phyloP scores from a whole-genome alignment of 495 filamentous ascomycete genomes.

The Daldinia bambusicola region DNA sequence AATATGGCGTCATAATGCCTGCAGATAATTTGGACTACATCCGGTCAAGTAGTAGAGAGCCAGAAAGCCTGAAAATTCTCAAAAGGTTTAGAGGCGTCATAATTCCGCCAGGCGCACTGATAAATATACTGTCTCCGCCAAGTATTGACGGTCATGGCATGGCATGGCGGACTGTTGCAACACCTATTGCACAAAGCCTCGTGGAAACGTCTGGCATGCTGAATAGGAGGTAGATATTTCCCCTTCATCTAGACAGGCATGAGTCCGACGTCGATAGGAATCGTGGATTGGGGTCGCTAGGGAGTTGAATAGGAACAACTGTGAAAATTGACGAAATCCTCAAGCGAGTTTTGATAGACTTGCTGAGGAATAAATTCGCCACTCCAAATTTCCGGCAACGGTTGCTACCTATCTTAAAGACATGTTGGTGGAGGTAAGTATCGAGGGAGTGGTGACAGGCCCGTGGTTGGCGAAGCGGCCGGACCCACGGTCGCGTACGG shows the following conservation, averaged over 20 bases:
- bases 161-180: background rate
- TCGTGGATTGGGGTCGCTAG: conserved; percentile 2
- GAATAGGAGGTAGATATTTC: conserved; percentile 5
- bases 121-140: conserved; percentile 4
- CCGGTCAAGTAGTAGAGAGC: conserved; percentile 17
- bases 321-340: background rate
- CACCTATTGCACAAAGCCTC: background rate
- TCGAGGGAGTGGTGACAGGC: background rate
- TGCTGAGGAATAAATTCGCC: background rate
- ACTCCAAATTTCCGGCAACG: background rate
- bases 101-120: background rate
- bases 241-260: conserved; percentile 1
- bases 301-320: conserved; percentile 3
- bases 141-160: background rate
- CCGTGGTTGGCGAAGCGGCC: background rate
- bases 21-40: conserved; percentile 27
- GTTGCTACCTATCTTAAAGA: background rate
- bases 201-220: background rate
- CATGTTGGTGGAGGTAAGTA: background rate
- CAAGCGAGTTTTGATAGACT: background rate
- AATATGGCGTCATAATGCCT: conserved; percentile 25
- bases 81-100: background rate
- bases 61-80: background rate
- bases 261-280: background rate
- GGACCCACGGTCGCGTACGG: conserved; percentile 3